Evolutionary conservation across 129 eudicot species (phyloP), one percentile per base, ranked within the genome.

Genomic region (Escallonia herrerae): DNA sequence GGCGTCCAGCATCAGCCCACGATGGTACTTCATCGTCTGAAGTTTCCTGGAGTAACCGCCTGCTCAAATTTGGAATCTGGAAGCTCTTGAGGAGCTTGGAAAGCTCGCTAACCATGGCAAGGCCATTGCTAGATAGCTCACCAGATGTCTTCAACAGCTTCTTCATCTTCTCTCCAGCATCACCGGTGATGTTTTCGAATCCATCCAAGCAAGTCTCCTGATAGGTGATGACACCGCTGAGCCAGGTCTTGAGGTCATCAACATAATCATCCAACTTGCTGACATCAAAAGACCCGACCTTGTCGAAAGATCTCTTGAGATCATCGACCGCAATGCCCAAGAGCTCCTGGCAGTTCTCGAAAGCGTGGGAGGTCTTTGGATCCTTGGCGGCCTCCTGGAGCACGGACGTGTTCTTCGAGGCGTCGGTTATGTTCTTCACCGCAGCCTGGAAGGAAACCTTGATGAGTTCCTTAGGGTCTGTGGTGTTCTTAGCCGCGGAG

Each of bases 131-230:
- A 0, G 90, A 65, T 64, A 90, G 72, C 56, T 74, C 55, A 64
- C 67, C 57, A 11, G 86, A 61, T 0, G 66, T 22, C 3, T 69
- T 68, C 58, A 90, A 63, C n/a, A 82, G 6, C 33, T 78, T 50
- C 59, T 69, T 74, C 89, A 90, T 79, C 58, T 76, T 82, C 63
- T 76, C 79, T 0, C 84, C 80, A 0, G 86, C 61, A n/a, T 78
- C 86, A 13, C 82, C 86, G 1, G 82, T 83, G 0, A 87, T 90
- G 69, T 87, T 87, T 71, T 84, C 67, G 49, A 90, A 90, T 22
- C 85, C 95, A 42, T 90, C 97, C 2, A 79, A 33, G 53, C 97
- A 87, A 38, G 94, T 90, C 15, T 76, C 88, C 64, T 91, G 88
- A 70, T 79, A 79, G 4, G 90, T 81, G 13, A 83, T 40, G 3